Conservation (phyloP, 2,329 filamentous ascomycete species). For the Fusarium sp. region DNA sequence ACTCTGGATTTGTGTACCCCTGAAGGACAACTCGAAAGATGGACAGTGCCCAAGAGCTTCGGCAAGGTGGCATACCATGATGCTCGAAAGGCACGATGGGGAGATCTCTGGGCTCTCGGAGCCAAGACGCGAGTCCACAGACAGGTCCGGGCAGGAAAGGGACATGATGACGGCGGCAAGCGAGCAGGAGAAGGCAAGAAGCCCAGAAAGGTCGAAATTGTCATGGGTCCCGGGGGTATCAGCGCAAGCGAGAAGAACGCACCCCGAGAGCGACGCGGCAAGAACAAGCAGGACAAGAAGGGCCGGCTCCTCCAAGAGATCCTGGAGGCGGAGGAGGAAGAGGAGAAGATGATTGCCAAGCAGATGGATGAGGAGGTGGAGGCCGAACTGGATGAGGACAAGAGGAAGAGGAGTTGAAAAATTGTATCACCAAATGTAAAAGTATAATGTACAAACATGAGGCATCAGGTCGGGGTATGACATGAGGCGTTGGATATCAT, state of each 20-base stretch:
- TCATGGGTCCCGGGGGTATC: constrained; percentile 52
- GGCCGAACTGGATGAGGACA: constrained; percentile 41
- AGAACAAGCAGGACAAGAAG: constrained; percentile 54
- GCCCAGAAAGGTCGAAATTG: constrained; percentile 52
- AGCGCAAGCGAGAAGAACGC: constrained; percentile 54
- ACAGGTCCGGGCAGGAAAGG: constrained; percentile 69
- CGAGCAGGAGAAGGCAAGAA: constrained; percentile 57
- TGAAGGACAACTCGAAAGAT: constrained; percentile 86
- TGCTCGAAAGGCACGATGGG: constrained; percentile 90
- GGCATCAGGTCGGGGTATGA: constrained; percentile 10
- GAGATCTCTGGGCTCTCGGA: constrained; percentile 94
- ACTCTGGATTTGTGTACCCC: constrained; percentile 93
- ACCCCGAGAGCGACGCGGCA: constrained; percentile 54
- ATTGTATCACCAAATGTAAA: constrained; percentile 31
- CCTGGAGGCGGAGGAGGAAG: constrained; percentile 50
- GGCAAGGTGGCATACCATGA: constrained; percentile 88
- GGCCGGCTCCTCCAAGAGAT: constrained; percentile 57
- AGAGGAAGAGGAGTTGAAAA: constrained; percentile 19
- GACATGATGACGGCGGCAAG: constrained; percentile 60
- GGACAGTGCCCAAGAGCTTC: constrained; percentile 89
- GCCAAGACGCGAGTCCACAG: constrained; percentile 84
- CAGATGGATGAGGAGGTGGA: constrained; percentile 51
- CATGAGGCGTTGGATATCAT: constrained; percentile 30
- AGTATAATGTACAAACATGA: constrained; percentile 37
- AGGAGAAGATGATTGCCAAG: constrained; percentile 46